Evolutionary conservation across 2,329 filamentous ascomycete species (phyloP).

Genomic region (Penicillium sp.): DNA sequence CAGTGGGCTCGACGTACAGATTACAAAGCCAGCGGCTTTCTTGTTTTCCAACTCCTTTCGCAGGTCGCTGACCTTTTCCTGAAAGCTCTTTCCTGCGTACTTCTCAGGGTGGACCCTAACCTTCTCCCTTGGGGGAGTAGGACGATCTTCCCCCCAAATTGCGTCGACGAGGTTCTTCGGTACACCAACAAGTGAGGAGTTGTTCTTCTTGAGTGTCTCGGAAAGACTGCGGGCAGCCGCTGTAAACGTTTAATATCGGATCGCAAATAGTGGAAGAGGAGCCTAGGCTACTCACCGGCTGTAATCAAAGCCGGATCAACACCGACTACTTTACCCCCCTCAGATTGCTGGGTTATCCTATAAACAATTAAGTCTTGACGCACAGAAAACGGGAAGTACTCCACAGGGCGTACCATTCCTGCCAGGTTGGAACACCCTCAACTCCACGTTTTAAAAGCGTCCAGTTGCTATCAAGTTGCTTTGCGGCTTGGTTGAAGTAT

Average conservation of each 20-base stretch:
- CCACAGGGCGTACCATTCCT: slow-evolving; percentile 74
- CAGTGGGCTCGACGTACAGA: slow-evolving; percentile 57
- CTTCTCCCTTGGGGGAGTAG: slow-evolving; percentile 74
- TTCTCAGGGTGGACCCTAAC: slow-evolving; percentile 73
- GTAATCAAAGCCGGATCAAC: slow-evolving; percentile 90
- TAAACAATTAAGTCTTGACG: slow-evolving; percentile 21
- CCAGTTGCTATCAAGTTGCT: slow-evolving; percentile 93
- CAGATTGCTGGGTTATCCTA: slow-evolving; percentile 77
- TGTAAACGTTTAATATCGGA: slow-evolving; percentile 29
- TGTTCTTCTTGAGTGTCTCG: slow-evolving; percentile 86
- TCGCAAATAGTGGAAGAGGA: not conserved
- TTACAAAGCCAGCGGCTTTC: slow-evolving; percentile 82
- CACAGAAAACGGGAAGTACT: not conserved
- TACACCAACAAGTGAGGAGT: slow-evolving; percentile 74
- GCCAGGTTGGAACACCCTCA: slow-evolving; percentile 94
- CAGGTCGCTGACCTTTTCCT: slow-evolving; percentile 81
- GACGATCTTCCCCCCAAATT: slow-evolving; percentile 80
- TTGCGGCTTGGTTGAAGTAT: slow-evolving; percentile 95
- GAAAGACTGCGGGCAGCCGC: slow-evolving; percentile 74
- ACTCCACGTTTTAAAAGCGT: slow-evolving; percentile 87
- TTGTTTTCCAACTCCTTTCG: slow-evolving; percentile 92
- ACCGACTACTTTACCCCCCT: slow-evolving; percentile 83
- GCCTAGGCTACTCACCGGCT: slow-evolving; percentile 51
- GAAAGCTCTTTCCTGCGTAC: slow-evolving; percentile 81
- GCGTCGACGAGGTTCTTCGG: slow-evolving; percentile 85